Base-by-base conservation (phyloP, 2,329 filamentous ascomycete genomes). In the Truncatella angustata region DNA sequence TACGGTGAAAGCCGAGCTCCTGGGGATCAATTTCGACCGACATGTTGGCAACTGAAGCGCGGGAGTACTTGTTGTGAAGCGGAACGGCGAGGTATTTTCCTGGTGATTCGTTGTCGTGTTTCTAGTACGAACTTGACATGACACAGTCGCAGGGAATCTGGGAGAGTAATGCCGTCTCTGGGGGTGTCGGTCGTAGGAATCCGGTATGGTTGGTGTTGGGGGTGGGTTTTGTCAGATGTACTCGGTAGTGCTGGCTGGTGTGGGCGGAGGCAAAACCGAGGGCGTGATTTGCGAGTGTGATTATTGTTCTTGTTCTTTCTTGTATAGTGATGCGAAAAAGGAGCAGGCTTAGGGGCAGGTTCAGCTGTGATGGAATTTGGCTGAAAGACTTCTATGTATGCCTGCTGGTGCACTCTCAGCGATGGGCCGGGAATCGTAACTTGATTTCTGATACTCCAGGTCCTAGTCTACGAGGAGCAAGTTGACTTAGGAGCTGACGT, bases 1-100 rank as follows among this genome's bases (percentile, higher is more conserved):
- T 80, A 97, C 94, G 89, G 75, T 86, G 88, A 77, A 99, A 99
- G 76, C 85, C 89, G 69, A 99, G 85, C 82, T 97, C 94, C 62
- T 83, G 73, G 55, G 93, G 94, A 65, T 94, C 87, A 69, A 99
- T 90, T 66, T 96, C 90, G 76, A 99, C 88, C 64, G 93, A 95
- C 94, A 97, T 97, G 75, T 21, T 36, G 37, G 40, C 40, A 18
- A 16, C 10, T 43, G 45, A 11, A 11, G 10, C 42, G 16, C 24
- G 2, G 12, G 32, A 35, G 20, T 20, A 18, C 5, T 18, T 10
- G 24, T 34, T 30, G 35, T 23, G 26, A 42, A 45, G 32, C 20
- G 36, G 21, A 23, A 40, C 21, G 42, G 43, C 42, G n/a, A 28
- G 7, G 12, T n/a, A 24, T 21, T 24, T 6, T 40, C n/a, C 12